Evolutionary conservation across 2,329 filamentous ascomycete genomes (phyloP).

Genomic region (Pyricularia pennisetigena): DNA sequence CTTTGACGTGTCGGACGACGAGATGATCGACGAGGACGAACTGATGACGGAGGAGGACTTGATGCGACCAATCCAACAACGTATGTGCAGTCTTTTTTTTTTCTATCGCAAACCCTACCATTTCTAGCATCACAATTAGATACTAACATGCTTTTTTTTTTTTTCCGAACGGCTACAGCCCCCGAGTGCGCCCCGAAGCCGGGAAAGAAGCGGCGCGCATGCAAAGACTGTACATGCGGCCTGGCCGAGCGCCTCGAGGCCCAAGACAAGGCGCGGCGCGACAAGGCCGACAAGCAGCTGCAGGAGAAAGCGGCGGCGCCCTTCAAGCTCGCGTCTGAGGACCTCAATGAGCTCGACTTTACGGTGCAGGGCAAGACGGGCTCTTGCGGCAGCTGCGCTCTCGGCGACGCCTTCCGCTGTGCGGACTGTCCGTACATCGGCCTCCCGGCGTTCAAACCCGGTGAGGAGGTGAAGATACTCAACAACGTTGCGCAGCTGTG

Average conservation of each 20-base stretch:
- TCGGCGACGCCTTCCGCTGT: slow-evolving; percentile 83
- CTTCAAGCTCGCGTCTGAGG: slow-evolving; percentile 63
- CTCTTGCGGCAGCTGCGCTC: slow-evolving; percentile 85
- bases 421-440: slow-evolving; percentile 74
- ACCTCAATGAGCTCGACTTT: slow-evolving; percentile 87
- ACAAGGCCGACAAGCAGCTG: slow-evolving; percentile 20
- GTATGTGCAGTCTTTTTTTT: slow-evolving; percentile 52
- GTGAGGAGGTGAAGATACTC: slow-evolving; percentile 82
- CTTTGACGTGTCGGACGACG: slow-evolving; percentile 46
- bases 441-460: slow-evolving; percentile 91
- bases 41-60: slow-evolving; percentile 81
- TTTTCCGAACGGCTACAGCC: slow-evolving; percentile 33
- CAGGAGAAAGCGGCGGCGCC: slow-evolving; percentile 25
- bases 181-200: slow-evolving; percentile 79
- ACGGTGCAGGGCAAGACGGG: slow-evolving; percentile 96
- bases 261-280: slow-evolving; percentile 52
- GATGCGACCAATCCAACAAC: slow-evolving; percentile 64
- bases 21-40: slow-evolving; percentile 84
- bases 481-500: slow-evolving; percentile 71
- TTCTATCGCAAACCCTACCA: slow-evolving; percentile 12
- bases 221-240: slow-evolving; percentile 96
- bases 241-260: slow-evolving; percentile 69
- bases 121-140: neutral
- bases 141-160: slow-evolving; percentile 3
- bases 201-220: slow-evolving; percentile 82